Percentiles rank a stretch among this genome's conserved stretches.
Evolutionary conservation across 352 stramenopile species (phyloP).

Genomic region (Globisporangium solare): DNA sequence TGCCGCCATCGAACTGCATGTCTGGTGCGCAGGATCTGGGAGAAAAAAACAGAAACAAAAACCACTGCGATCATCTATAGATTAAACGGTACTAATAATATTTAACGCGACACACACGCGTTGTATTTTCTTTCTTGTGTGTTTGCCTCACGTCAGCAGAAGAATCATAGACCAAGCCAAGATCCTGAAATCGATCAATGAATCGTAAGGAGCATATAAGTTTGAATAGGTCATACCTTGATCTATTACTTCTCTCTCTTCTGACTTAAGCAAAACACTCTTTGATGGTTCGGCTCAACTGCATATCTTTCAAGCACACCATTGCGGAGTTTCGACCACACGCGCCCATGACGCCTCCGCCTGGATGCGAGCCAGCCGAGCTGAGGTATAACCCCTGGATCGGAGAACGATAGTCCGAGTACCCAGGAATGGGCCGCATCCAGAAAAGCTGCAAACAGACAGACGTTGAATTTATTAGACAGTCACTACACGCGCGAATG

Average conservation of each 20-base stretch:
- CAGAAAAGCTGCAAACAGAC: constrained; percentile 60
- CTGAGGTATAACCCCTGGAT: constrained; percentile 83
- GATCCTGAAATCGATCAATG: too few relatives aligned
- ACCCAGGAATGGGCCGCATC: constrained; percentile 79
- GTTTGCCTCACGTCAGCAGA: too few relatives aligned
- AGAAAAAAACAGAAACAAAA: not conserved
- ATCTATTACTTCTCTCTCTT: too few relatives aligned
- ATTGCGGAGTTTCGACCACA: constrained; percentile 81
- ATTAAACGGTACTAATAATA: constrained; percentile 14
- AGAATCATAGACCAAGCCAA: too few relatives aligned
- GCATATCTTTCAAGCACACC: constrained; percentile 67
- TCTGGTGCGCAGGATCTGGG: too few relatives aligned
- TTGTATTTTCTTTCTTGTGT: not conserved
- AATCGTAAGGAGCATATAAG: too few relatives aligned
- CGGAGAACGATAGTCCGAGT: constrained; percentile 80
- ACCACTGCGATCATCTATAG: constrained; percentile 9
- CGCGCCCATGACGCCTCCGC: constrained; percentile 89
- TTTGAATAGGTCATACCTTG: too few relatives aligned
- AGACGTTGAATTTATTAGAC: too few relatives aligned
- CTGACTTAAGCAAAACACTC: constrained; percentile 8
- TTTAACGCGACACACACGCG: constrained; percentile 4
- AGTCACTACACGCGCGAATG: not conserved
- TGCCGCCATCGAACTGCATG: too few relatives aligned
- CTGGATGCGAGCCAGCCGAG: constrained; percentile 81
- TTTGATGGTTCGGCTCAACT: constrained; percentile 3